Evolutionary conservation across 169 alveolate species (phyloP), one percentile per base, ranked within the genome.

Genomic region (Fabrea salina): DNA sequence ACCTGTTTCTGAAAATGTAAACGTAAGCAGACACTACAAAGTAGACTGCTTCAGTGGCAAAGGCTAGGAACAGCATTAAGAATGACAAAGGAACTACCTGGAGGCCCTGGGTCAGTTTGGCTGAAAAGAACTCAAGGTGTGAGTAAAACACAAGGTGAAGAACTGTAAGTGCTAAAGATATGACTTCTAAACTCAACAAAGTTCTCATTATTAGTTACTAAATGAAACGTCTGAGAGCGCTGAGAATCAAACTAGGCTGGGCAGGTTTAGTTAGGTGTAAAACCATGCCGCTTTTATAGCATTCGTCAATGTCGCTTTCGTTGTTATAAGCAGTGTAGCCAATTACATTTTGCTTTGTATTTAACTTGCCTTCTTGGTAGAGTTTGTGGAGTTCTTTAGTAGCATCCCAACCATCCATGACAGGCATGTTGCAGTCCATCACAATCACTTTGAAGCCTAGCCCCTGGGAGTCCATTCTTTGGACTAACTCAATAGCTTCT

Each of bases 341-440:
- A 22, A 70, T 70, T 19, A 70, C 49, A 6, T 30, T 25, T 16
- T 59, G 61, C 19, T 25, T 19, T 4, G 4, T 44, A 8, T 35
- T n/a, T 5, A 70, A 19, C 4, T 13, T 44, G 5, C 66, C 49
- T 70, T 58, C 47, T 27, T 30, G 25, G 33, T 30, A 58, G 27
- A 37, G n/a, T 16, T 41, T 33, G n/a, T 19, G 32, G 5, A 70
- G 43, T 70, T 22, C 19, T 27, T 25, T 70, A 43, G 79, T 43
- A 25, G 79, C 59, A 25, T 70, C 59, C n/a, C 61, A 44, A n/a
- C 79, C 79, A 33, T 70, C 33, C 79, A 70, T 70, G 22, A 43
- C 49, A 30, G 79, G 79, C 79, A 70, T 70, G 33, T 70, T 44
- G 27, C 79, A 70, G 44, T 70, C 79, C 79, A 70, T 70, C 3